Percentiles rank a stretch among this genome's conserved stretches.
Conservation (phyloP, 768 basidiomycete species). For the Boletus speciosus region DNA sequence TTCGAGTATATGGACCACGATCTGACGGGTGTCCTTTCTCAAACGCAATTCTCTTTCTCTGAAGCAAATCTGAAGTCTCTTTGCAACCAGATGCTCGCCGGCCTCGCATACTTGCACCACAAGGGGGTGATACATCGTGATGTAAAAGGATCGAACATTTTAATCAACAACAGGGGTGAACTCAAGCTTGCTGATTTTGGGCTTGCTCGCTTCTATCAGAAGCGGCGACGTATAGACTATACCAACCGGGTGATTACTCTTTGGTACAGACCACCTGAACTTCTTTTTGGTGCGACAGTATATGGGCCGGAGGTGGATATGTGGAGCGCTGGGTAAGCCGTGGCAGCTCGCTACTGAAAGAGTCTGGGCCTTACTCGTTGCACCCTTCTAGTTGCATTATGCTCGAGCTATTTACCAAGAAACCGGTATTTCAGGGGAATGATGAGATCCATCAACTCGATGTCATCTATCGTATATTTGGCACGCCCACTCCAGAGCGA, state of each 20-base stretch:
- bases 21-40: constrained; percentile 89
- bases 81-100: constrained; percentile 92
- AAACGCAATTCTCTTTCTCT: constrained; percentile 81
- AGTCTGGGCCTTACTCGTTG: background rate
- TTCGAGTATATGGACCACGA: constrained; percentile 99
- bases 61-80: constrained; percentile 93
- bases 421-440: constrained; percentile 95
- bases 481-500: constrained; percentile 76
- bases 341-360: background rate
- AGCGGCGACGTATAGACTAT: constrained; percentile 85
- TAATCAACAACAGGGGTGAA: constrained; percentile 87
- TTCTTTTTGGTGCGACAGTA: constrained; percentile 90
- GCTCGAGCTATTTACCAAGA: constrained; percentile 94
- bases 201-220: constrained; percentile 93
- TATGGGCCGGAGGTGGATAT: constrained; percentile 98
- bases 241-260: constrained; percentile 99
- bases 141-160: constrained; percentile 98
- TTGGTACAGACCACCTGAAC: constrained; percentile 96
- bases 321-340: constrained; percentile 93
- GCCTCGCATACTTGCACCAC: constrained; percentile 92
- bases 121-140: constrained; percentile 97
- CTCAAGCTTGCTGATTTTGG: constrained; percentile 98
- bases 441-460: constrained; percentile 98
- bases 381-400: constrained; percentile 79
- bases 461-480: constrained; percentile 85